phyloP scores from a whole-genome alignment of 2,329 filamentous ascomycete genomes.

The Fusarium fujikuroi region DNA sequence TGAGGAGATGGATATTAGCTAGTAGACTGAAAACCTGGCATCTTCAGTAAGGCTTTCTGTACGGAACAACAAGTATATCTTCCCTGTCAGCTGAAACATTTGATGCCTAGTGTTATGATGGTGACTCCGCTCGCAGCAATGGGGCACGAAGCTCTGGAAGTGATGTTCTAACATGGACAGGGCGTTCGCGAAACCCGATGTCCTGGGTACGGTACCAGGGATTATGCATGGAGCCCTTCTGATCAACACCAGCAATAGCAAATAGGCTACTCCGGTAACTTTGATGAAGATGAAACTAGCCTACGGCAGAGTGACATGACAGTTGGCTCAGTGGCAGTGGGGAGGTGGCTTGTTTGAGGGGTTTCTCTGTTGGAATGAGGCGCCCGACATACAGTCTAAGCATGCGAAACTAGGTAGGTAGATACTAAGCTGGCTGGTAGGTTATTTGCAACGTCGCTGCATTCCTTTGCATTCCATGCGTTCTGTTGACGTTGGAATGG shows the following conservation, averaged over 20 bases:
- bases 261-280: neutral
- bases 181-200: conserved; percentile 6
- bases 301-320: conserved; percentile 2
- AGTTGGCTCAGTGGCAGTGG: conserved; percentile 3
- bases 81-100: conserved; percentile 14
- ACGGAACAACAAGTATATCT: neutral
- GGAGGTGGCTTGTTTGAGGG: neutral
- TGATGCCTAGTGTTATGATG: neutral
- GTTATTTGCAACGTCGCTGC: conserved; percentile 2
- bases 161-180: conserved; percentile 15
- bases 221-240: conserved; percentile 2
- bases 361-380: conserved; percentile 21
- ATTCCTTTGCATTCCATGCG: conserved; percentile 9
- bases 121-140: neutral
- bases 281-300: conserved; percentile 15
- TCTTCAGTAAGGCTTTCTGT: neutral
- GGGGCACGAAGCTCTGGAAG: neutral
- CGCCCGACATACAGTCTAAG: neutral
- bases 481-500: conserved; percentile 1
- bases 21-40: neutral
- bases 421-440: neutral
- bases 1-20: neutral
- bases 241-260: neutral
- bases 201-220: conserved; percentile 6
- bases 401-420: neutral